Conservation (phyloP, 305 asterid species). For the Rubia tinctorum region DNA sequence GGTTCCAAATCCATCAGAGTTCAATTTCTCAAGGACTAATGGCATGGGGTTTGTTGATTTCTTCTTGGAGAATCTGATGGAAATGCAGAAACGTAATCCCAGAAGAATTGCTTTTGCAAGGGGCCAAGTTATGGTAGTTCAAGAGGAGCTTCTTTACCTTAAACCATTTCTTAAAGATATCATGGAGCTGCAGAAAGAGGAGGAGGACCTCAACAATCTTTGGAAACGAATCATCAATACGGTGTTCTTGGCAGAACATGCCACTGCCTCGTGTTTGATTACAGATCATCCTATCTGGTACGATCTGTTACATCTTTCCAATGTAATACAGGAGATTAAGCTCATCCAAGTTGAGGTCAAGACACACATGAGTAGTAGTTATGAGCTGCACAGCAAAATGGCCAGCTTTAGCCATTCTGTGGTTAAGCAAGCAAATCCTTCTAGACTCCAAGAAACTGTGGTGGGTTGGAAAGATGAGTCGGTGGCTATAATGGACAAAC, state of each 20-base stretch:
- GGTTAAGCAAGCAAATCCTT: neutral
- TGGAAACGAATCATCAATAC: neutral
- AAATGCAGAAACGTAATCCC: neutral
- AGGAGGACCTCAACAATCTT: neutral
- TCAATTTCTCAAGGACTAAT: neutral
- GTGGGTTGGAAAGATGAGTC: slow-evolving; percentile 3
- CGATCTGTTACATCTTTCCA: neutral
- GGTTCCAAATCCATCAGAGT: neutral
- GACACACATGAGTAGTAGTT: neutral
- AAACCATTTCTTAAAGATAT: slow-evolving; percentile 1
- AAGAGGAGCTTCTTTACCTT: neutral
- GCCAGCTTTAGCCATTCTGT: neutral
- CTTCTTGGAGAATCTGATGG: neutral
- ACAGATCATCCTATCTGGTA: neutral
- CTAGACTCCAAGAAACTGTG: neutral
- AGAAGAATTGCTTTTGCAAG: neutral
- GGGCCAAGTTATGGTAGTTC: neutral
- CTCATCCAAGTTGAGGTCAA: neutral
- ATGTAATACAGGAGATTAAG: neutral
- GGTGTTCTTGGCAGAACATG: slow-evolving; percentile 11
- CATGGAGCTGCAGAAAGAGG: neutral
- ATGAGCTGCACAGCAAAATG: neutral
- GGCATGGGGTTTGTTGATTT: slow-evolving; percentile 10
- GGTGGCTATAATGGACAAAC: neutral
- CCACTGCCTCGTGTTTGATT: neutral